Conservation (phyloP, 306 rosid genomes). For the Biancaea sappan region DNA sequence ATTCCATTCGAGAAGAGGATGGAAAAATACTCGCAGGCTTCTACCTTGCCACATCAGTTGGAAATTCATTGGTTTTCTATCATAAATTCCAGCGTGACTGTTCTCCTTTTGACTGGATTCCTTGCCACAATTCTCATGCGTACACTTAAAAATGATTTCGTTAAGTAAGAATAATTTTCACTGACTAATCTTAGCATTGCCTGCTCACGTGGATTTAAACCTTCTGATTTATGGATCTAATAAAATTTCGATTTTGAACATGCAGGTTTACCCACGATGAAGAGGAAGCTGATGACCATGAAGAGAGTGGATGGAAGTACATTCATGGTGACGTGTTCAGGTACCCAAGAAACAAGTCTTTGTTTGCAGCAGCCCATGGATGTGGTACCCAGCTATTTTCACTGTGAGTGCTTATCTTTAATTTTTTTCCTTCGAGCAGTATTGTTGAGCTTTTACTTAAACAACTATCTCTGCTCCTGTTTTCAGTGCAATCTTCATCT, state of each 20-base stretch:
- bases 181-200: not conserved
- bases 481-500: constrained; percentile 26
- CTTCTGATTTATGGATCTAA: not conserved
- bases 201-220: not conserved
- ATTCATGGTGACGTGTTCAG: constrained; percentile 74
- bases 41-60: constrained; percentile 64
- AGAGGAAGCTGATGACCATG: constrained; percentile 71
- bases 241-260: not conserved
- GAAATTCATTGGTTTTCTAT: constrained; percentile 76
- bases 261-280: constrained; percentile 67
- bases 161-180: constrained; percentile 53
- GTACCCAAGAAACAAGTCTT: constrained; percentile 63
- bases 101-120: constrained; percentile 68
- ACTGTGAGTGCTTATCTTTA: constrained; percentile 46
- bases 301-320: constrained; percentile 74
- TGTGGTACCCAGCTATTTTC: constrained; percentile 69
- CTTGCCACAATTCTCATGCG: constrained; percentile 73
- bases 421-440: not conserved
- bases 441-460: not conserved
- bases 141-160: constrained; percentile 66
- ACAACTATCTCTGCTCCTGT: not conserved
- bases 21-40: constrained; percentile 72
- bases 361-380: constrained; percentile 68
- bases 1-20: constrained; percentile 44
- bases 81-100: constrained; percentile 64